Evolutionary conservation across 176 grass and related monocot genomes (phyloP).

Genomic region (Chloris gayana): DNA sequence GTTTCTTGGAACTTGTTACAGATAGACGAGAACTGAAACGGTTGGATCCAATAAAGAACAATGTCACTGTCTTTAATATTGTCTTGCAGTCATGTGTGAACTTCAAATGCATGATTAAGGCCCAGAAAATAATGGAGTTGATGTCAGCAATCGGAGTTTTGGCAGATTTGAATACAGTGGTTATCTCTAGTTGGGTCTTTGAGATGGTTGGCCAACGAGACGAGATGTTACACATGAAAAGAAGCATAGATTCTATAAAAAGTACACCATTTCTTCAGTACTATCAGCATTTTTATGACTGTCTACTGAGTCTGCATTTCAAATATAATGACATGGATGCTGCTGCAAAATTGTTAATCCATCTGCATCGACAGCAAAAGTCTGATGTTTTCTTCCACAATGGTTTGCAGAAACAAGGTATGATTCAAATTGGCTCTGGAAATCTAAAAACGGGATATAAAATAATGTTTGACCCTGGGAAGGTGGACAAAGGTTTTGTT

Average conservation of each 20-base stretch:
- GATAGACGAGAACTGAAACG: conserved; percentile 53
- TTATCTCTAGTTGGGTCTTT: conserved; percentile 50
- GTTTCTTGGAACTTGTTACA: conserved; percentile 47
- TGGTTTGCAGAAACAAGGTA: conserved; percentile 47
- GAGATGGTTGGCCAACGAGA: conserved; percentile 74
- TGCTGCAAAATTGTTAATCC: conserved; percentile 62
- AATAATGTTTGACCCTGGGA: conserved; percentile 67
- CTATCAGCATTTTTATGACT: conserved; percentile 73
- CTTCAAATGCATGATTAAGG: conserved; percentile 72
- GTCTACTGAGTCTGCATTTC: conserved; percentile 77
- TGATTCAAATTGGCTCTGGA: conserved; percentile 70
- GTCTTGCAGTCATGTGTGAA: conserved; percentile 76
- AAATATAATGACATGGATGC: conserved; percentile 80
- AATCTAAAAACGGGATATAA: conserved; percentile 70
- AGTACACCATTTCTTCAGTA: conserved; percentile 45
- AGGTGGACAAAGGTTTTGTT: conserved; percentile 59
- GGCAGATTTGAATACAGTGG: conserved; percentile 65
- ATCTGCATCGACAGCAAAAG: conserved; percentile 56
- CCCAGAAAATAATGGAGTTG: conserved; percentile 70
- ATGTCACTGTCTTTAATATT: conserved; percentile 70
- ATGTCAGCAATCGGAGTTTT: conserved; percentile 62
- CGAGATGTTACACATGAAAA: conserved; percentile 71
- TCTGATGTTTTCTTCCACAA: conserved; percentile 24
- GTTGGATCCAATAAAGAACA: conserved; percentile 58
- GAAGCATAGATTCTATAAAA: conserved; percentile 51